Base-by-base conservation (phyloP, 164 flowering plant species). In the Kingdonia uniflora region DNA sequence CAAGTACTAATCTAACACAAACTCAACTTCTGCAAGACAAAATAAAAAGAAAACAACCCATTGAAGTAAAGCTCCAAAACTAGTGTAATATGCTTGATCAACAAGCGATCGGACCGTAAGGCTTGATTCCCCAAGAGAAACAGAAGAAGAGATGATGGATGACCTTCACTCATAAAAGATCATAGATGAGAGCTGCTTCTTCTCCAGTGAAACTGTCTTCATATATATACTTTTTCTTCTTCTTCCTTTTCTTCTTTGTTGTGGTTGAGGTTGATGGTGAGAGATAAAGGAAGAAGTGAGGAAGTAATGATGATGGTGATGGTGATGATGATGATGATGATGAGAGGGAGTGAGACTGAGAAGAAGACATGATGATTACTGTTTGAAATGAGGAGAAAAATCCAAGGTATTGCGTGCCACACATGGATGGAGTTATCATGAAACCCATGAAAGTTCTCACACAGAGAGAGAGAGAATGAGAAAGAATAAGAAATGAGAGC, bases 311-410 rank as follows among this genome's bases (percentile, higher is more conserved):
- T 39, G 62, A 57, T 64, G 55, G 35, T 29, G 35, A 29, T 3
- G 35, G 8, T 29, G 35, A 29, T 29, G 35, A 50, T 64, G 55
- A 8, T 29, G 35, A 29, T 3, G 35, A 29, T 29, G 35, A 29
- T 29, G 35, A 50, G 40, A 59, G 39, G 58, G 38, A 6, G 45
- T 33, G 39, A 33, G 74, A 67, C 35, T 29, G 35, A 29, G 35
- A 29, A 29, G 35, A 29, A 48, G 77, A 25, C 72, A 72, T 72
- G 72, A 72, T 74, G 70, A 72, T 72, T 69, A 64, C 55, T 69
- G 76, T 67, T 51, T 51, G 54, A 51, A 51, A 51, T 13, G 14
- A 33, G 42, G 42, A 19, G 29, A 41, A 51, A 51, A 37, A 33
- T 51, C 54, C 54, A 51, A 51, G 15, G 40, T 51, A 35, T 51